Evolutionary conservation across 495 filamentous ascomycete species (phyloP), one percentile per base, ranked within the genome.

Genomic region (Podospora anserina): DNA sequence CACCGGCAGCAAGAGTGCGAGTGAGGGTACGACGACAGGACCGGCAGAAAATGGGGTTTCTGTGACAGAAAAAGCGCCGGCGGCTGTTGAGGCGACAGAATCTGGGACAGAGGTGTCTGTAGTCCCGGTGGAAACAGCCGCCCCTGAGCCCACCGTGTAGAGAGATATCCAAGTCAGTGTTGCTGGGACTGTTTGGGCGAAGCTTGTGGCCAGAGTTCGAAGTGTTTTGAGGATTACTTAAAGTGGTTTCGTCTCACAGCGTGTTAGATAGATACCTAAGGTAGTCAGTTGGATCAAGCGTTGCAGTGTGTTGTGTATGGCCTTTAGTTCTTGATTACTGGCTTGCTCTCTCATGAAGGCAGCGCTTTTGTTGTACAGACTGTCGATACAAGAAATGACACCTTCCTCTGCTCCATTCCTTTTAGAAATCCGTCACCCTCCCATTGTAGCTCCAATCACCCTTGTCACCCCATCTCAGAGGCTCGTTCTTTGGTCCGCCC

Each of bases 371-470:
- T 49, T 49, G 39, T 49, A 16, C 39, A 49, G 13, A 49, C 7
- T 49, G 39, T 49, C 16, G 39, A 49, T 49, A 49, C 39, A 49
- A 2, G 39, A 11, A 11, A 11, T 11, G 39, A 49, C 26, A n/a
- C 26, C 18, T 20, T 18, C 56, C 2, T 59, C 26, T 20, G 6
- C 16, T 18, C 20, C 16, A 3, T 59, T 20, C 1, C 56, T 13
- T 34, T 65, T 76, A 99, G 76, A 99, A 99, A 81, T 98, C 95
- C 20, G 95, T 98, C 27, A 95, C 94, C 65, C 95, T 82, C 53
- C 95, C 95, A 80, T 97, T 97, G 79, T 90, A 99, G 74, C 92
- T 97, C 89, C 93, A 99, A 81, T 99, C 95, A 1, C 92, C 91
- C 3, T 72, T 78, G 28, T 81, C 76, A 0, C 93, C 93, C 94